These are phyloP conservation scores for Saccharomyces hybrid DNA, from an alignment of 1,139 yeast species.

Conservation along the genomic window DNA sequence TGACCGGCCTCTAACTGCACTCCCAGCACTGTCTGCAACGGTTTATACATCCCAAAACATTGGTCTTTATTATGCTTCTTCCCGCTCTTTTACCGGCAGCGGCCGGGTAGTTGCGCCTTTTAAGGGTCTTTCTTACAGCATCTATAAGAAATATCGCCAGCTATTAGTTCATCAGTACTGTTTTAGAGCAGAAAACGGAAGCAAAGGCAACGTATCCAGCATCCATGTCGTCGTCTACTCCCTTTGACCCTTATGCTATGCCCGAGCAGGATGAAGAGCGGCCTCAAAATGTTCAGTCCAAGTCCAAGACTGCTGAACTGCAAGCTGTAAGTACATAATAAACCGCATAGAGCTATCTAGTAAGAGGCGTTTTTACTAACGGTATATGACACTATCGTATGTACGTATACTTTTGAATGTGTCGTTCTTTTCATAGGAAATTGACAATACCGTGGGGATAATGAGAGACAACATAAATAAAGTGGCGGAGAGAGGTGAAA, in stretches of 20 bases:
- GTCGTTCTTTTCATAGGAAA: constrained; percentile 38
- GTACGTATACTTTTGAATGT: not conserved
- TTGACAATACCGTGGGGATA: constrained; percentile 93
- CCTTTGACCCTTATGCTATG: constrained; percentile 86
- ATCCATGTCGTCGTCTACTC: constrained; percentile 68
- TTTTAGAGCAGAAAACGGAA: not conserved
- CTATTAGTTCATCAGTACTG: not conserved
- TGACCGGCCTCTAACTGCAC: not conserved
- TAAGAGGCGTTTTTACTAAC: not conserved
- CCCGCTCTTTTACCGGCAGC: not conserved
- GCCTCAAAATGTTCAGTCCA: constrained; percentile 34
- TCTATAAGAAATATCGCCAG: not conserved
- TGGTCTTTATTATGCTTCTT: not conserved
- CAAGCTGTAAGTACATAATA: constrained; percentile 41
- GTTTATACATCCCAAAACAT: not conserved
- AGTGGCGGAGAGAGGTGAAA: constrained; percentile 90
- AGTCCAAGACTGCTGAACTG: constrained; percentile 71
- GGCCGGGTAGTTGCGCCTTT: not conserved
- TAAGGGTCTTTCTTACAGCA: not conserved
- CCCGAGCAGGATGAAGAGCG: constrained; percentile 35
- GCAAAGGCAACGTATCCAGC: not conserved
- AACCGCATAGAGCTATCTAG: not conserved
- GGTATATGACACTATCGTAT: not conserved
- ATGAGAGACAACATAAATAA: constrained; percentile 97
- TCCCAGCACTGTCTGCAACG: not conserved